Conservation (phyloP, 257 asterid genomes). For the Solanum clarkiae region DNA sequence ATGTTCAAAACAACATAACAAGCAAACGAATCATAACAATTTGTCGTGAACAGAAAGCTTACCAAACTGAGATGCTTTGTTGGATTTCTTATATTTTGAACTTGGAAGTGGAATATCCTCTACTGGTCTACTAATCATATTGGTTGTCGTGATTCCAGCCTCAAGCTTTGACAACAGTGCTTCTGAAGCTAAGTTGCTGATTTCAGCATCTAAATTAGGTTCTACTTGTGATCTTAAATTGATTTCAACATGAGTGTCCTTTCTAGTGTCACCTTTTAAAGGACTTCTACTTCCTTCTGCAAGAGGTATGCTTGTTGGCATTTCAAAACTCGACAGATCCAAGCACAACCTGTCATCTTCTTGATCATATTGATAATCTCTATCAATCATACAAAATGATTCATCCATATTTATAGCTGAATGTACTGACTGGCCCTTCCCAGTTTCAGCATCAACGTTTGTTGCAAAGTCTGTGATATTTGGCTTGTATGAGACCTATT, state of each 20-base stretch:
- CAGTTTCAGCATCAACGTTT: not conserved
- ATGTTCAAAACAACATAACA: not conserved
- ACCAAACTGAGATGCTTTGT: not conserved
- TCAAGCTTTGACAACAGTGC: not conserved
- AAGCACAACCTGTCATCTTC: conserved; percentile 19
- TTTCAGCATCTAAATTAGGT: not conserved
- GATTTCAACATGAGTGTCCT: not conserved
- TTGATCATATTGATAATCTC: conserved; percentile 3
- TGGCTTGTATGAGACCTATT: not conserved
- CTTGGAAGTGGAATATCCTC: not conserved
- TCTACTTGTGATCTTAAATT: not conserved
- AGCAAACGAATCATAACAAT: not conserved
- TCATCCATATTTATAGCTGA: conserved; percentile 8
- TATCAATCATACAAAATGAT: conserved; percentile 13
- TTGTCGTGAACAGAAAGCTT: not conserved
- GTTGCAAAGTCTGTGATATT: too few species aligned
- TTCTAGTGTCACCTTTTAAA: not conserved
- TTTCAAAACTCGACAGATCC: conserved; percentile 35
- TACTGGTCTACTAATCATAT: not conserved
- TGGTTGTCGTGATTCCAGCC: not conserved
- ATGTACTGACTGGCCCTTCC: not conserved
- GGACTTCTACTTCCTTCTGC: not conserved
- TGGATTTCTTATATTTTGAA: not conserved
- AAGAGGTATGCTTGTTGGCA: conserved; percentile 1
- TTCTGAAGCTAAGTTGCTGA: not conserved